These are phyloP conservation scores for Geotrichum fermentans DNA, from an alignment of 1,139 yeast genomes.

Conservation along the genomic window DNA sequence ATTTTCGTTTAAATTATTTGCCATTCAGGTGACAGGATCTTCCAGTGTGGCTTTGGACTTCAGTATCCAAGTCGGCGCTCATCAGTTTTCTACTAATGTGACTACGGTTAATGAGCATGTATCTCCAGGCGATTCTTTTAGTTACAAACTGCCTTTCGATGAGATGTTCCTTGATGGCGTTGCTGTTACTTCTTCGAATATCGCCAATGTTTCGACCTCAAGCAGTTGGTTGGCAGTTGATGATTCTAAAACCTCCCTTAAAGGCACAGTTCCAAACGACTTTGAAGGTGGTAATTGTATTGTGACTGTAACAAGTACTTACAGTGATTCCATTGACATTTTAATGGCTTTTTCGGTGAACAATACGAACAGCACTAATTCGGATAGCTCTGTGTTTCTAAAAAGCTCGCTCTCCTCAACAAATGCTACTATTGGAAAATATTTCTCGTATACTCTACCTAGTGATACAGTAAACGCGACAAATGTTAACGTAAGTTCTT, in stretches of 20 bases:
- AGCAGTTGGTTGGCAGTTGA: constrained; percentile 60
- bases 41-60: constrained; percentile 70
- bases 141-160: constrained; percentile 56
- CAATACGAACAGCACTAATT: not conserved
- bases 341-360: constrained; percentile 40
- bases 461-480: constrained; percentile 32
- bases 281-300: constrained; percentile 39
- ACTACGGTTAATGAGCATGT: constrained; percentile 51
- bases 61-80: constrained; percentile 79
- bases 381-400: constrained; percentile 13
- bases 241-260: constrained; percentile 38
- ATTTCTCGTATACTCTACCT: constrained; percentile 57
- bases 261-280: constrained; percentile 53
- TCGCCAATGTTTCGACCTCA: constrained; percentile 46
- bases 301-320: constrained; percentile 58
- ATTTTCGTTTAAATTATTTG: constrained; percentile 71
- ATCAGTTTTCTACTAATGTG: constrained; percentile 62
- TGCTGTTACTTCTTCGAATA: constrained; percentile 46
- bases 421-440: constrained; percentile 63
- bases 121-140: constrained; percentile 53
- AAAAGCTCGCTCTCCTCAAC: constrained; percentile 34
- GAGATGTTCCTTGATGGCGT: constrained; percentile 57
- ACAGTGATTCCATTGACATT: constrained; percentile 60
- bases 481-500: constrained; percentile 1
- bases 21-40: constrained; percentile 71